Percentiles rank a stretch among this genome's conserved stretches.
phyloP scores from a whole-genome alignment of 208 protist species.

The Herpetomonas samuelpessoai region DNA sequence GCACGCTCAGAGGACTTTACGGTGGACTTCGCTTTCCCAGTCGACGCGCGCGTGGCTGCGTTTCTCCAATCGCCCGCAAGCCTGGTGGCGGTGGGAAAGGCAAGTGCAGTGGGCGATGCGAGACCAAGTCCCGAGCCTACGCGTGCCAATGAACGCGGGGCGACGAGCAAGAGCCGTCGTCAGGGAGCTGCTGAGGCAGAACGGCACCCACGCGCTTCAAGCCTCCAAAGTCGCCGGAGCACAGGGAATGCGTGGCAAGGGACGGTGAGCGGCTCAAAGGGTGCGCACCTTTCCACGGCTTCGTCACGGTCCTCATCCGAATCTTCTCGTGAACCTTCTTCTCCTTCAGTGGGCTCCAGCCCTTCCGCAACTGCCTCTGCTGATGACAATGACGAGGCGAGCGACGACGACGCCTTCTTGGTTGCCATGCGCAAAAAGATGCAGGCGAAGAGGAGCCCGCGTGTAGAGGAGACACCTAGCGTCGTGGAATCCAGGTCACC shows the following conservation, averaged over 20 bases:
- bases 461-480: too few relatives aligned
- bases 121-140: too few relatives aligned
- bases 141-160: too few relatives aligned
- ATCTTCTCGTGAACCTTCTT: too few relatives aligned
- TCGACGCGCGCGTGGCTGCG: conserved; percentile 42
- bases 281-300: neutral
- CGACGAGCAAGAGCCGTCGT: neutral
- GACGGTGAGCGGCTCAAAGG: neutral
- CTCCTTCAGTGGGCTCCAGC: too few relatives aligned
- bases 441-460: conserved; percentile 3
- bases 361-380: too few relatives aligned
- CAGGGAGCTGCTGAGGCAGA: too few relatives aligned
- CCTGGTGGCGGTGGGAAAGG: conserved; percentile 34
- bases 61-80: conserved; percentile 65
- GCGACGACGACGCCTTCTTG: conserved; percentile 14
- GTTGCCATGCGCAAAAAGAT: conserved; percentile 36
- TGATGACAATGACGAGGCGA: too few relatives aligned
- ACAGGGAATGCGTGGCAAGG: too few relatives aligned
- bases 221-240: neutral
- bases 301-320: too few relatives aligned
- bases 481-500: too few relatives aligned
- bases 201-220: too few relatives aligned
- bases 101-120: conserved; percentile 1
- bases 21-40: conserved; percentile 57
- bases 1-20: conserved; percentile 32